Base-by-base conservation (phyloP, 2,329 filamentous ascomycete genomes). In the Ploettnerulaceae sp. region DNA sequence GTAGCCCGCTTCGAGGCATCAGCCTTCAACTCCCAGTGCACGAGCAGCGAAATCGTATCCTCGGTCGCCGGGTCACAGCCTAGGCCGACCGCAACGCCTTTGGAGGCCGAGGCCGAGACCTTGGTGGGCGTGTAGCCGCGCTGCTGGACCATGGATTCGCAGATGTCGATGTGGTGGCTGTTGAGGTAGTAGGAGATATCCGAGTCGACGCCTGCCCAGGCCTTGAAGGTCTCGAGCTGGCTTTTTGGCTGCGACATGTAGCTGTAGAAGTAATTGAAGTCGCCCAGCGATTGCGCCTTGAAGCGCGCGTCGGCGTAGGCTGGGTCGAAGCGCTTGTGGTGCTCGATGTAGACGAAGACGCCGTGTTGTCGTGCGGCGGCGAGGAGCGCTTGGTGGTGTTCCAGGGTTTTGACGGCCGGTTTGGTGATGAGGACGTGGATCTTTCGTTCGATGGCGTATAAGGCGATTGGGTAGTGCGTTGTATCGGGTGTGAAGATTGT, bases 211-310 rank as follows among this genome's bases (percentile, higher is more conserved):
- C 90, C 90, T 0, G 90, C 90, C 60, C 60, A 62, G 2, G 58
- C 57, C 34, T 61, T 62, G 52, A 62, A 62, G 1, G 60, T 62
- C 46, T 62, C 60, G n/a, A 62, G 45, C 39, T 62, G 60, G 7
- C 39, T 48, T 35, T 62, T 62, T 1, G 60, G 60, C 40, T 62
- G 60, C 5, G 37, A 48, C 60, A 62, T 62, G 77, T 96, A 96
- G 59, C 80, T 85, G 76, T 95, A 96, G 67, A 95, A 96, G 75
- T 96, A 96, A 74, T 95, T 95, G 80, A 96, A 96, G 69, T 95
- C 89, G 55, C 90, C 90, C 6, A 96, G 73, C 43, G 74, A 81
- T 62, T 79, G 71, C 11, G 88, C 87, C 58, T 84, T 82, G 70
- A 83, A 83, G 39, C 83, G 79, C 11, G 91, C 91, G 66, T 96